Evolutionary conservation across 1,284 basidiomycete species (phyloP).

Genomic region (Agroathelia rolfsii): DNA sequence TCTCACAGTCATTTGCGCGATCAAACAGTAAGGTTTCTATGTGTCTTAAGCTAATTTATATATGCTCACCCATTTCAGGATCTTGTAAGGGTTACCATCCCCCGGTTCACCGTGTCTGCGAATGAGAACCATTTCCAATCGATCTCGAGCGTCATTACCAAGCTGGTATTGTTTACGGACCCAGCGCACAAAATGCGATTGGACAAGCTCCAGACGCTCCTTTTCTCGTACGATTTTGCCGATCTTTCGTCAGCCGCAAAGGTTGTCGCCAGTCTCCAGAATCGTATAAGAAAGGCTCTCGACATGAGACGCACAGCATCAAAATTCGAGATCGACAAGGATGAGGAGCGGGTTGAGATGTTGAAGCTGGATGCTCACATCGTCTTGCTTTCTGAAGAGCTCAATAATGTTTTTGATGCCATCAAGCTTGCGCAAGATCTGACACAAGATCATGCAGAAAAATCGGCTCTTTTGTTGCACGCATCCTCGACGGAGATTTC

Average conservation of each 20-base stretch:
- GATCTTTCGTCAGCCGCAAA: conserved; percentile 61
- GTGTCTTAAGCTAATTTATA: conserved; percentile 3
- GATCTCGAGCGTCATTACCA: conserved; percentile 83
- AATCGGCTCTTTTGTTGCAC: conserved; percentile 76
- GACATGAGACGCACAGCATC: conserved; percentile 51
- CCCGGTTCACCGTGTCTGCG: conserved; percentile 84
- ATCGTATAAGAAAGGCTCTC: conserved; percentile 59
- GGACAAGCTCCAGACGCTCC: conserved; percentile 74
- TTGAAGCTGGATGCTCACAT: conserved; percentile 73
- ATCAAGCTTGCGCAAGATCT: conserved; percentile 78
- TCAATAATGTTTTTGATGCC: conserved; percentile 84
- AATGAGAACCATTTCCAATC: conserved; percentile 80
- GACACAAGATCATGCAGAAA: conserved; percentile 60
- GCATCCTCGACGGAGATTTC: conserved; percentile 83
- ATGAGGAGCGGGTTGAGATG: conserved; percentile 43
- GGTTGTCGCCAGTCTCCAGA: conserved; percentile 70
- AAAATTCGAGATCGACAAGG: conserved; percentile 27
- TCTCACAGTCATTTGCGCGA: conserved; percentile 63
- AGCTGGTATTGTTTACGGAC: conserved; percentile 84
- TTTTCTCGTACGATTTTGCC: conserved; percentile 88
- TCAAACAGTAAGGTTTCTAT: conserved; percentile 52
- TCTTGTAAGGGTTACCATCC: conserved; percentile 72
- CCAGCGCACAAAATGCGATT: conserved; percentile 70
- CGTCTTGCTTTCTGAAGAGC: conserved; percentile 67
- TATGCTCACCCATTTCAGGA: conserved; percentile 39